These are phyloP conservation scores for Mortierella sp. DNA, from an alignment of 371 early-diverging fungal species.

Conservation along the genomic window DNA sequence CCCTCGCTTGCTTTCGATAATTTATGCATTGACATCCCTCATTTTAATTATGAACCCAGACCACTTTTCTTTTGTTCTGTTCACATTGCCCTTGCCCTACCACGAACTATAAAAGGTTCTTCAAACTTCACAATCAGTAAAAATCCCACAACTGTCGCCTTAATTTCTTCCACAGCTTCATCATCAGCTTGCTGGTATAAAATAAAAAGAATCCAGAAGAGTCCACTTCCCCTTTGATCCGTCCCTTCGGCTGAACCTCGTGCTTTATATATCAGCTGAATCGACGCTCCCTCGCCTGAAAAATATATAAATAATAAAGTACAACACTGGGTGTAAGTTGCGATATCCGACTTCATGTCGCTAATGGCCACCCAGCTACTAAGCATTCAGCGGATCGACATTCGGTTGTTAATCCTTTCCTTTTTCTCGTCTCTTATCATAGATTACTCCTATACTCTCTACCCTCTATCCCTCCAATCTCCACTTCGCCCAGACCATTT, in stretches of 20 bases:
- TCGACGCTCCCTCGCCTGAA: background rate
- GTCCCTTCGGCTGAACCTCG: too few relatives aligned
- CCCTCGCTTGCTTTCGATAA: slow-evolving; percentile 10
- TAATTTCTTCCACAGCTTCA: background rate
- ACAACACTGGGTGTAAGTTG: background rate
- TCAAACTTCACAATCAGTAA: background rate
- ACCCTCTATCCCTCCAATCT: background rate
- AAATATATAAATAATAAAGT: too few relatives aligned
- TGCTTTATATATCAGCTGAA: too few relatives aligned
- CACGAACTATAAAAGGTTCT: slow-evolving; percentile 5
- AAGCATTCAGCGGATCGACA: background rate
- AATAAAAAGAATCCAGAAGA: too few relatives aligned
- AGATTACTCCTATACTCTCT: background rate
- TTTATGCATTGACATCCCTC: slow-evolving; percentile 12
- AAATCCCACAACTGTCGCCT: background rate
- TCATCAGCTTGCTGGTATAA: too few relatives aligned
- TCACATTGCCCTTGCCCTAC: background rate
- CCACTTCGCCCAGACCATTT: background rate
- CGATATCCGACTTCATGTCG: background rate
- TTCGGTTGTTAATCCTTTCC: background rate
- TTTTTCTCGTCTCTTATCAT: background rate
- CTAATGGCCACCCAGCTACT: background rate
- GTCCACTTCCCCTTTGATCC: too few relatives aligned
- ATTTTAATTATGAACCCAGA: background rate
- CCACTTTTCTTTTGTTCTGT: background rate